Percentiles rank a stretch among this genome's conserved stretches.
Conservation (phyloP, 1,284 basidiomycete genomes). For the Filobasidium uniguttulatum region DNA sequence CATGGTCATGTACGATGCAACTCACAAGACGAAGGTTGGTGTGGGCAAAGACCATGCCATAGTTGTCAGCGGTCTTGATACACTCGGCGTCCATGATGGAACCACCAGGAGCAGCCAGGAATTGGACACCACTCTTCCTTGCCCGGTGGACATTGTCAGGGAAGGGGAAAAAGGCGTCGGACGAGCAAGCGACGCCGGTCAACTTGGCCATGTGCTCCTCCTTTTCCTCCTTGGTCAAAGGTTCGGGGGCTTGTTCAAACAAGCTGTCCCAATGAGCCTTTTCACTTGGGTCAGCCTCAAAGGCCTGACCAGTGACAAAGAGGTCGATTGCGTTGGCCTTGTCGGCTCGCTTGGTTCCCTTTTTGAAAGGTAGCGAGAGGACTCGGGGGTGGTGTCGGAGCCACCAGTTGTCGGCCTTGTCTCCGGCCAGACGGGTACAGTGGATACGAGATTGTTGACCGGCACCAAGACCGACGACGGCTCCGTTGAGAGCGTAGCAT, state of each 20-base stretch:
- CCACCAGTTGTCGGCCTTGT: slow-evolving; percentile 99
- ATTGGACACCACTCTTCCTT: slow-evolving; percentile 76
- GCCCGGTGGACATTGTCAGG: slow-evolving; percentile 94
- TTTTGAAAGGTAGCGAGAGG: slow-evolving; percentile 84
- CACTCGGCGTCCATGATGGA: slow-evolving; percentile 96
- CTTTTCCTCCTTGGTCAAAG: slow-evolving; percentile 60
- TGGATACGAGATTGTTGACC: slow-evolving; percentile 98
- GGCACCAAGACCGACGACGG: slow-evolving; percentile 89
- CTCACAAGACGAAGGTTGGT: slow-evolving; percentile 47
- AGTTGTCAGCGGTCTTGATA: slow-evolving; percentile 85
- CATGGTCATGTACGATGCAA: slow-evolving; percentile 7
- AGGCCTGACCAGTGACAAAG: slow-evolving; percentile 78
- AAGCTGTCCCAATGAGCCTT: slow-evolving; percentile 78
- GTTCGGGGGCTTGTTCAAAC: slow-evolving; percentile 61
- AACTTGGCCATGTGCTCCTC: slow-evolving; percentile 57
- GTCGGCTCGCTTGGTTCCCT: slow-evolving; percentile 92
- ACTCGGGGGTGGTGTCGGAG: slow-evolving; percentile 90
- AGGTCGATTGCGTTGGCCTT: slow-evolving; percentile 97
- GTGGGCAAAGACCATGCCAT: slow-evolving; percentile 74
- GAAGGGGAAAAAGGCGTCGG: slow-evolving; percentile 99
- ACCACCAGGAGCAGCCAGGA: slow-evolving; percentile 86
- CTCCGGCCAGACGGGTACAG: slow-evolving; percentile 92
- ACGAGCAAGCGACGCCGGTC: slow-evolving; percentile 77
- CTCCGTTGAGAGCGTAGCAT: slow-evolving; percentile 84
- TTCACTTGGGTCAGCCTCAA: slow-evolving; percentile 64